Evolutionary conservation across 2,329 filamentous ascomycete species (phyloP), one percentile per base, ranked within the genome.

Genomic region (Calonectria ilicicola): DNA sequence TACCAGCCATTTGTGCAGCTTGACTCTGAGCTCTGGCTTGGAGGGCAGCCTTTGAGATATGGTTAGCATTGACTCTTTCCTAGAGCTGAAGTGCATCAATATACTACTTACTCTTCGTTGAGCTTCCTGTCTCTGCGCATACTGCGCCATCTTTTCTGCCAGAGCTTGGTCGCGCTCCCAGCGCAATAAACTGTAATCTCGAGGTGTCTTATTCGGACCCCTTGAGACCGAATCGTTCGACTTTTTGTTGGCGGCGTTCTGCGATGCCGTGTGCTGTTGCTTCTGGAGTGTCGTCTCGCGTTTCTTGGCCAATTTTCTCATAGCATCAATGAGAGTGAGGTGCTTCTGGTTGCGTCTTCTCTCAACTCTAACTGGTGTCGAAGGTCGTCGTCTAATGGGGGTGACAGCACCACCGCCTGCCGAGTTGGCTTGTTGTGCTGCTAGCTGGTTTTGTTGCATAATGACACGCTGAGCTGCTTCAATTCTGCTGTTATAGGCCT

Each of bases 221-320:
- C 85, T 87, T 60, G 88, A 85, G 21, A 86, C 83, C 23, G 84
- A 81, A 79, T 98, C 95, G 72, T 94, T 94, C 17, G 91, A 89
- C 83, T 98, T 98, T 67, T 97, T 92, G 83, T 95, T 91, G 38
- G 94, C 93, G 62, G 95, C 94, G 69, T 95, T 91, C 74, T 91
- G 90, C 14, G 93, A 91, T 72, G 91, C 90, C 80, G 98, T 94
- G 81, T 98, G 95, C 80, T 96, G 94, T 81, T 97, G 94, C 86
- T 98, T 98, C 81, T 97, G 95, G 32, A 92, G 87, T 29, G 91
- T 89, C 14, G 94, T 93, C 84, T 99, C 97, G 29, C 96, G 91
- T 85, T 98, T 98, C 87, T 98, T 97, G 1, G 96, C 96, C 60
- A 98, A 84, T 82, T 98, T 99, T 49, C 96, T 91, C 95, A 98